Evolutionary conservation across 2,329 filamentous ascomycete species (phyloP), one percentile per base, ranked within the genome.

Genomic region (Cercospora canescens): DNA sequence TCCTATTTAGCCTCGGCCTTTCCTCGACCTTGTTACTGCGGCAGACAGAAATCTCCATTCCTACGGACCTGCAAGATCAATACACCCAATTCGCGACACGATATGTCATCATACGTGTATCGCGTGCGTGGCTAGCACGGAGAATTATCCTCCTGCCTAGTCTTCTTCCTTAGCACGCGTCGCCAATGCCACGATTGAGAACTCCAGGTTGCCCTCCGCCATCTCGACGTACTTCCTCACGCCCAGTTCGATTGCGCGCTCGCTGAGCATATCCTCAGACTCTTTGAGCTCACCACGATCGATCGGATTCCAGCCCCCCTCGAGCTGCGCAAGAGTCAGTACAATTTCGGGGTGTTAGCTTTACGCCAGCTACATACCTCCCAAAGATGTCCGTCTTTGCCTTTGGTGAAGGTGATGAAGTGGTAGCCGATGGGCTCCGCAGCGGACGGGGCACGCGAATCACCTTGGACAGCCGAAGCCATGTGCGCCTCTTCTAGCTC

Each of bases 331-430:
- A 35, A 18, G 16, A 26, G 34, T 62, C 12, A 62, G 60, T 32
- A 39, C 24, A 9, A 18, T 39, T 14, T 4, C 8, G n/a, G 11
- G 21, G 41, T 7, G 16, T n/a, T 1, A n/a, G 7, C 9, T 52
- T 1, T 4, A 35, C 6, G 30, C 16, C 32, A 24, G 28, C 52
- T 45, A 32, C 61, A 32, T 30, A 84, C 70, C 72, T 84, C 82
- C 76, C 79, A 84, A 26, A 84, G 68, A 71, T 81, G 78, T 0
- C 80, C 80, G 69, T 82, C 81, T 48, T 73, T 78, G 2, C 77
- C 80, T 69, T 81, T 82, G 30, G 83, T 80, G 65, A 84, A 84
- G 1, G 78, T 76, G 21, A 84, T 79, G 69, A 83, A 84, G 65
- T 83, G 81, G 65, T 81, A 78, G 0, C 80, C 75, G 4, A 75